Percentiles rank a stretch among this genome's conserved stretches.
Evolutionary conservation across 2,329 filamentous ascomycete genomes (phyloP).

Genomic region (Aspergillus candidus): DNA sequence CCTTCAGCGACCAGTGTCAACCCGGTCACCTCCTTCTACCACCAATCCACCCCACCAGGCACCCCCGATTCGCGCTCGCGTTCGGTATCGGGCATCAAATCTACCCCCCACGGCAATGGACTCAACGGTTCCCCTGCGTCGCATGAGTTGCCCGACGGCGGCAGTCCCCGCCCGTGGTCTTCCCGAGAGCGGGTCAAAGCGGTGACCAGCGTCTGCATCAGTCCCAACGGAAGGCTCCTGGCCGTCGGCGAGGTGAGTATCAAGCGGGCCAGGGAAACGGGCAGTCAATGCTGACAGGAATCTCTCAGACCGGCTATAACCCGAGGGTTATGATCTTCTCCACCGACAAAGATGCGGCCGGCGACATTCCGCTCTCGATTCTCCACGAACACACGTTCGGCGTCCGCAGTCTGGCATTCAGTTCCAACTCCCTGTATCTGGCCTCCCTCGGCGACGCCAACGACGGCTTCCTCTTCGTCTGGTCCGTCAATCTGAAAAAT

Average conservation of each 20-base stretch:
- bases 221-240: slow-evolving; percentile 76
- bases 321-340: slow-evolving; percentile 88
- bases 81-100: slow-evolving; percentile 51
- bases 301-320: slow-evolving; percentile 69
- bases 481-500: slow-evolving; percentile 76
- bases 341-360: slow-evolving; percentile 66
- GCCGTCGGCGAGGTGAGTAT: slow-evolving; percentile 73
- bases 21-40: slow-evolving; percentile 48
- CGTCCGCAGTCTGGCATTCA: slow-evolving; percentile 84
- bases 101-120: slow-evolving; percentile 40
- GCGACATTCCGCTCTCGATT: slow-evolving; percentile 74
- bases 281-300: slow-evolving; percentile 21
- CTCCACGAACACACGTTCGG: slow-evolving; percentile 88
- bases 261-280: not conserved
- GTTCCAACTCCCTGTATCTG: slow-evolving; percentile 74
- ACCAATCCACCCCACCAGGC: slow-evolving; percentile 50
- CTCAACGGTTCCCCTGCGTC: slow-evolving; percentile 41
- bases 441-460: slow-evolving; percentile 84
- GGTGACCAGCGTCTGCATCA: slow-evolving; percentile 83
- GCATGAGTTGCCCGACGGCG: slow-evolving; percentile 53
- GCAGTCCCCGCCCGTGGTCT: slow-evolving; percentile 67
- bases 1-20: slow-evolving; percentile 65
- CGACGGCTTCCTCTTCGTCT: slow-evolving; percentile 90
- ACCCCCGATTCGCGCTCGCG: slow-evolving; percentile 53
- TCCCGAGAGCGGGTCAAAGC: slow-evolving; percentile 91